These are phyloP conservation scores for Epichloe elymi DNA, from an alignment of 2,329 filamentous ascomycete genomes.

Conservation along the genomic window DNA sequence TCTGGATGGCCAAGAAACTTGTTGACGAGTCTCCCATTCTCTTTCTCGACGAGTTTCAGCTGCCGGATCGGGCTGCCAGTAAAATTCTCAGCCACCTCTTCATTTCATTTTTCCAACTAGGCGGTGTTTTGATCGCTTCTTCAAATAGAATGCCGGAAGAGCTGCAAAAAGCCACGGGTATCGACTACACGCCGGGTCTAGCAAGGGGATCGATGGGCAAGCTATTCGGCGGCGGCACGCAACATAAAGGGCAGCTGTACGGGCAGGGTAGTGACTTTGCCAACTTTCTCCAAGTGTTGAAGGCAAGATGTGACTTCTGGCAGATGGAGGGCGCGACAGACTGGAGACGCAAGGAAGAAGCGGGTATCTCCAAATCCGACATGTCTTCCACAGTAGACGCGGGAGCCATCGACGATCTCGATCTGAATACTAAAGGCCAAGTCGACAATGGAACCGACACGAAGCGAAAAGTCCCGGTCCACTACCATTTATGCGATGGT, in stretches of 20 bases:
- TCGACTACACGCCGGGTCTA: conserved; percentile 49
- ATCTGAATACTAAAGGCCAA: neutral
- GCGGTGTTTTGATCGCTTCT: conserved; percentile 66
- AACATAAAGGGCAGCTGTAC: conserved; percentile 34
- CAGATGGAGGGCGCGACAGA: conserved; percentile 67
- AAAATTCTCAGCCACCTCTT: conserved; percentile 72
- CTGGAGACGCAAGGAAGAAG: conserved; percentile 47
- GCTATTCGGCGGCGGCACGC: conserved; percentile 28
- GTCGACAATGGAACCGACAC: neutral
- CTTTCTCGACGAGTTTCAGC: conserved; percentile 73
- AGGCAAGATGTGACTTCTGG: conserved; percentile 70
- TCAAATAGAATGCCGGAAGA: conserved; percentile 79
- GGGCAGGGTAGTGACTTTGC: conserved; percentile 59
- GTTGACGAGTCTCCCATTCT: conserved; percentile 62
- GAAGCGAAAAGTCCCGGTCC: conserved; percentile 14
- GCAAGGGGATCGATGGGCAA: conserved; percentile 37
- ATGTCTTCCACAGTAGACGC: neutral
- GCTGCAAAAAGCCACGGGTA: conserved; percentile 59
- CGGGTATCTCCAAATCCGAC: conserved; percentile 3
- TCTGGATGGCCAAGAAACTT: conserved; percentile 64
- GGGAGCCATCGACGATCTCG: neutral
- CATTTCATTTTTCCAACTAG: conserved; percentile 68
- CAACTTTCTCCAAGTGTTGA: conserved; percentile 61
- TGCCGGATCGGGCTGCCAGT: conserved; percentile 63
- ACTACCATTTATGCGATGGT: conserved; percentile 15